Base-by-base conservation (phyloP, 805 yeast genomes). In the Grigorovia jiainica region DNA sequence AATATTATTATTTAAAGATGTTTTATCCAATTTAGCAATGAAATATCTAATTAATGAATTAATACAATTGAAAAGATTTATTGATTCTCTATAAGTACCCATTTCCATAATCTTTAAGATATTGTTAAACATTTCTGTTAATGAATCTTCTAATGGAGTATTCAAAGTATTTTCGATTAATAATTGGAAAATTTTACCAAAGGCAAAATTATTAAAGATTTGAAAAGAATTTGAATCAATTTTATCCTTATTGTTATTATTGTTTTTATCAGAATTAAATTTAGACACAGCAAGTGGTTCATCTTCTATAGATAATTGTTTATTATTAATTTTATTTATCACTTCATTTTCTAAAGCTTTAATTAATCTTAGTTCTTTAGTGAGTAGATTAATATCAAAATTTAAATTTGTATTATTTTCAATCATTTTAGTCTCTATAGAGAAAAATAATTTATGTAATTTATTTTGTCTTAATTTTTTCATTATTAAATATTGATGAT, bases 111-210 rank as follows among this genome's bases (percentile, higher is more conserved):
- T 70, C 48, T 73, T 74, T 7, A 75, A 71, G 36, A 75, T 71
- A 7, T 73, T 63, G 29, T 73, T 63, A 44, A 73, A 68, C 5
- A 85, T 70, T 19, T 73, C 72, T 11, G 79, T 75, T 34, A 67
- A 62, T 2, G 84, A 72, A 38, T 85, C 64, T 16, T 83, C 86
- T 4, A 80, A 71, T 0, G 95, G 94, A 48, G 84, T 78, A 47
- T 78, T 76, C 59, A 46, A 50, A 2, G 58, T 46, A 36, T 47
- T 48, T 23, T 44, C 45, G 4, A 57, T 43, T 4, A 60, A 36
- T 2, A 44, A 36, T 34, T 44, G 51, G n/a, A 59, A 31, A 5
- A 46, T 44, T 9, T 48, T 31, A 7, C 57, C 60, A 47, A 48
- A 59, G 3, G 54, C 46, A 3, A 47, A 32, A 41, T 55, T 53